Conservation (phyloP, 352 stramenopile species). For the Plasmopara viticola region DNA sequence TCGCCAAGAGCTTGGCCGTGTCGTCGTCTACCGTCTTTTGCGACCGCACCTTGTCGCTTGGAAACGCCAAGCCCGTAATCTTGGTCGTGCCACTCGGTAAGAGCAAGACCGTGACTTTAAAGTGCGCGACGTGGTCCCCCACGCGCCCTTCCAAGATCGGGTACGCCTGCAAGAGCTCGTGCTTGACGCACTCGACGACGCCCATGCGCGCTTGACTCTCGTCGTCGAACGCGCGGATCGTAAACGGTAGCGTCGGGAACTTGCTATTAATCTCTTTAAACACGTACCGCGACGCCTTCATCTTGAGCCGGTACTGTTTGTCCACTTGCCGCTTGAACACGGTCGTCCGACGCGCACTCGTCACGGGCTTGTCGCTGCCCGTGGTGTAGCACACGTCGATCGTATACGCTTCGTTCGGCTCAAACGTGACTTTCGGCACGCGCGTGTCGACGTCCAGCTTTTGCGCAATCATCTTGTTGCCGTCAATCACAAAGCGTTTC, state of each 20-base stretch:
- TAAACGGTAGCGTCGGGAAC: conserved; percentile 98
- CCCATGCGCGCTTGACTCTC: conserved; percentile 96
- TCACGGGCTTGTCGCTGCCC: conserved; percentile 93
- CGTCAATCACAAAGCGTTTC: conserved; percentile 98
- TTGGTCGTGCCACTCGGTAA: conserved; percentile 92
- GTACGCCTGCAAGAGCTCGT: conserved; percentile 97
- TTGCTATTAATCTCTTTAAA: conserved; percentile 98
- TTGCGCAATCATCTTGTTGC: conserved; percentile 94
- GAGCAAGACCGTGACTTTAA: conserved; percentile 99
- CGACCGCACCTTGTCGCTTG: conserved; percentile 85
- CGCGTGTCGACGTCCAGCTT: conserved; percentile 89
- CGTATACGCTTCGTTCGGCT: conserved; percentile 97
- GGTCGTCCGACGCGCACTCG: conserved; percentile 90
- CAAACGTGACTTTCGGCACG: conserved; percentile 89
- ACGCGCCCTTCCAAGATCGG: conserved; percentile 94
- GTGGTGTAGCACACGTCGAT: conserved; percentile 99
- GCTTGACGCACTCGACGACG: conserved; percentile 96
- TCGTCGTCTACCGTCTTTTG: conserved; percentile 92
- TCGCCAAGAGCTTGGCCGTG: conserved; percentile 83
- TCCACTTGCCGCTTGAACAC: conserved; percentile 99
- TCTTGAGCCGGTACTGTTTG: conserved; percentile 95
- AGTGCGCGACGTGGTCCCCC: conserved; percentile 96
- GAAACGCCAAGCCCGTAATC: conserved; percentile 93
- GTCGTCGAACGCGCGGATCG: conserved; percentile 93
- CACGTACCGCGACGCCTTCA: conserved; percentile 93